phyloP scores from a whole-genome alignment of 1,284 basidiomycete species.

The Ustilago trichophora region DNA sequence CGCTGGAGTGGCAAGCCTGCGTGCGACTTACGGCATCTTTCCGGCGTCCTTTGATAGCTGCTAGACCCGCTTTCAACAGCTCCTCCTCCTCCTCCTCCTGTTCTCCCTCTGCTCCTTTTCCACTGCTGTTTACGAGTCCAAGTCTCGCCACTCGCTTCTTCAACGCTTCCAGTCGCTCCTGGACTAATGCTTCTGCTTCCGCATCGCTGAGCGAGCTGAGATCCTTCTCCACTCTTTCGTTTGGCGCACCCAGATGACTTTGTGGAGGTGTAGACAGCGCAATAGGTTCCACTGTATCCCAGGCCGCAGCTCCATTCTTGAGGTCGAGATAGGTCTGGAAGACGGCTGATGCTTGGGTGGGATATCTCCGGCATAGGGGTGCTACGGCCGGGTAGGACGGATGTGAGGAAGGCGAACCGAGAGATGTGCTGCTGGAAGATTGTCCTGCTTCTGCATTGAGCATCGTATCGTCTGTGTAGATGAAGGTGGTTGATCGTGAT shows the following conservation, averaged over 20 bases:
- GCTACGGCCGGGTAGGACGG: constrained; percentile 36
- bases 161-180: background rate
- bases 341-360: constrained; percentile 60
- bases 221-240: background rate
- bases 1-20: no score
- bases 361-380: constrained; percentile 45
- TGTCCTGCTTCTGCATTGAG: constrained; percentile 21
- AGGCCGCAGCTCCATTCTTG: constrained; percentile 51
- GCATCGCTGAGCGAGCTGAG: constrained; percentile 12
- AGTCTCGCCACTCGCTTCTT: background rate
- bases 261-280: background rate
- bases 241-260: no score
- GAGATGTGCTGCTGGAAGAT: background rate
- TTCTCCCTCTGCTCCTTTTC: background rate
- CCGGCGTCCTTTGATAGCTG: constrained; percentile 35
- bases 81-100: background rate
- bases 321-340: constrained; percentile 66
- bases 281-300: constrained; percentile 49
- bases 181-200: constrained; percentile 16
- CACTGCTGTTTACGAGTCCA: constrained; percentile 3
- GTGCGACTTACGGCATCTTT: constrained; percentile 34
- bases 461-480: constrained; percentile 25
- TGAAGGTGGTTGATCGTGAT: background rate
- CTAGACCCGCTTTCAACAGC: constrained; percentile 3
- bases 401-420: constrained; percentile 24